phyloP scores from a whole-genome alignment of 345 rosid genomes.

The Tarenaya hassleriana region DNA sequence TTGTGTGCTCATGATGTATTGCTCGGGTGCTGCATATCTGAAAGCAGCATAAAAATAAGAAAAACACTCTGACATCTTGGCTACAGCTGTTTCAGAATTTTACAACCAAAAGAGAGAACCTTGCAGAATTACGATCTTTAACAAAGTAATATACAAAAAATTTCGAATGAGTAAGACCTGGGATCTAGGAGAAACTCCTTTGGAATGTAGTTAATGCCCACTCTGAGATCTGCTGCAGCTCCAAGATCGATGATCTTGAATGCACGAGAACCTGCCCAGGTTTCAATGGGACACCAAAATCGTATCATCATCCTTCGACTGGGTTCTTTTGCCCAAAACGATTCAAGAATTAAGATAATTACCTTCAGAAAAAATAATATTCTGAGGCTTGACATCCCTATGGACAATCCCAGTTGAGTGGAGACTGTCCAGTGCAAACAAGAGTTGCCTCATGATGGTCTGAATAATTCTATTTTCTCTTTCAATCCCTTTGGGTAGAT shows the following conservation, averaged over 20 bases:
- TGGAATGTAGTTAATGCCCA: conserved; percentile 93
- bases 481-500: conserved; percentile 72
- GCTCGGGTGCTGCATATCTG: conserved; percentile 97
- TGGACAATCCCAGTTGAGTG: conserved; percentile 97
- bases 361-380: conserved; percentile 95
- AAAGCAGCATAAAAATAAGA: conserved; percentile 7
- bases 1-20: conserved; percentile 99
- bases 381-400: conserved; percentile 91
- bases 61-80: not conserved
- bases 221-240: conserved; percentile 95
- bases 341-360: conserved; percentile 22
- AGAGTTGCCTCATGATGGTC: conserved; percentile 76
- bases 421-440: conserved; percentile 95
- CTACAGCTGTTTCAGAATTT: not conserved
- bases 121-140: conserved; percentile 7
- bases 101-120: not conserved
- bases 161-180: conserved; percentile 36
- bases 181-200: conserved; percentile 96
- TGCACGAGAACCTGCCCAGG: conserved; percentile 62
- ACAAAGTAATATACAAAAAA: conserved; percentile 11
- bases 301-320: conserved; percentile 13
- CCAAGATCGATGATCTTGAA: conserved; percentile 98
- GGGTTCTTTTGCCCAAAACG: conserved; percentile 7
- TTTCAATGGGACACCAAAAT: conserved; percentile 16
- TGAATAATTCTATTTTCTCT: conserved; percentile 84